A percentile compares a stretch with the other conserved stretches of the same genome.
phyloP scores from a whole-genome alignment of 2,329 filamentous ascomycete genomes.

The Fusarium fujikuroi region DNA sequence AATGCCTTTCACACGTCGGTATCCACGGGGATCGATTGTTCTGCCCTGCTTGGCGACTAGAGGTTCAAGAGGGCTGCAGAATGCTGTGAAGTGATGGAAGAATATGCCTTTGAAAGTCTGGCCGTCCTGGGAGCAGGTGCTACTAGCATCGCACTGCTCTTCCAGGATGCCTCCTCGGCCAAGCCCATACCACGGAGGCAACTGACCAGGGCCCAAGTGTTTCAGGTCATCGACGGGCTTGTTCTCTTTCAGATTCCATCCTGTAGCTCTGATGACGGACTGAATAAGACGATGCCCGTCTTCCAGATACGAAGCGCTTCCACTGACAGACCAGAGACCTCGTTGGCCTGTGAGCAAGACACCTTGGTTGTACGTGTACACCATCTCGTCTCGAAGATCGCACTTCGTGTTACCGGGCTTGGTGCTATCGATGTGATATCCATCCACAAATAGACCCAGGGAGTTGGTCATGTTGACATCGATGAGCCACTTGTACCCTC shows the following conservation, averaged over 20 bases:
- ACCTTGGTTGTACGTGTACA: conserved; percentile 97
- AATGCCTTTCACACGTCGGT: conserved; percentile 43
- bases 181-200: conserved; percentile 75
- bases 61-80: conserved; percentile 74
- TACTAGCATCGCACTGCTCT: conserved; percentile 81
- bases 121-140: conserved; percentile 80
- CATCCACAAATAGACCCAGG: conserved; percentile 82
- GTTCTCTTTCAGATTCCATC: conserved; percentile 68
- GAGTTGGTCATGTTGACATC: conserved; percentile 82
- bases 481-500: conserved; percentile 84
- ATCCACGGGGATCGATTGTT: conserved; percentile 42
- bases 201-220: conserved; percentile 47
- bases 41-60: conserved; percentile 43
- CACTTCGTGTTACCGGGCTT: conserved; percentile 76
- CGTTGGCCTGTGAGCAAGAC: conserved; percentile 85
- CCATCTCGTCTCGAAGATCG: conserved; percentile 85
- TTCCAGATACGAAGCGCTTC: conserved; percentile 73
- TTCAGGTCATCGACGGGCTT: conserved; percentile 54
- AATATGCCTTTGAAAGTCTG: conserved; percentile 97
- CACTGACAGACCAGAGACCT: conserved; percentile 82
- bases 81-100: conserved; percentile 85
- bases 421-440: conserved; percentile 80
- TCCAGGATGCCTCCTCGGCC: conserved; percentile 85
- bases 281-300: conserved; percentile 84
- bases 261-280: conserved; percentile 80